Evolutionary conservation across 305 asterid genomes (phyloP), one percentile per base, ranked within the genome.

Genomic region (Galium porrigens): DNA sequence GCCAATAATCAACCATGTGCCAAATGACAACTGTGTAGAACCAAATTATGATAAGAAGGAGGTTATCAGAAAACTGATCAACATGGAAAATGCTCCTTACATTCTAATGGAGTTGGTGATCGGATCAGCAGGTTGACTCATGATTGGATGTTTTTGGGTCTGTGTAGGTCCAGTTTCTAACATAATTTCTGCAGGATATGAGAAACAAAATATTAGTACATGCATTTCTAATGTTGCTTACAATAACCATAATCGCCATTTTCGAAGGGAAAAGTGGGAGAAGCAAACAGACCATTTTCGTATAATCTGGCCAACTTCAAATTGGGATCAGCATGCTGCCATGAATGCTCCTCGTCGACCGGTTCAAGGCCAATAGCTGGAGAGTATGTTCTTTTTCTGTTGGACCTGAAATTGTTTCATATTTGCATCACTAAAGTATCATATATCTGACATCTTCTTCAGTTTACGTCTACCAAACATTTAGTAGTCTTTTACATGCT

Each of bases 121-220:
- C 67, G 75, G 83, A 73, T 92, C 94, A 44, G 72, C 73, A 68
- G 86, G 84, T 76, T 77, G 87, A 73, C 72, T 42, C 6, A 54
- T 58, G 57, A 46, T 56, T 22, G 76, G 84, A 63, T 27, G 75
- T 67, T 77, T 79, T 69, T 82, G 95, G n/a, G 94, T 85, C 79
- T 85, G 99, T 5, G 96, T 87, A 64, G 95, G 91, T 74, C 87
- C 99, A 54, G 96, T 87, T 80, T 92, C 96, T 51, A 85, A 75
- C 78, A 92, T 17, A 46, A 77, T 78, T 44, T 87, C 95, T 92
- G 86, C 78, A 68, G 49, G 59, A 70, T 58, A 48, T 22, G 44
- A 55, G 54, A 57, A 41, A 25, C 20, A 2, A 53, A 59, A 53
- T 30, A 32, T 18, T 1, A 1, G 20, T 1, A 52, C 27, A 52